A percentile compares a stretch with the other conserved stretches of the same genome.
phyloP scores from a whole-genome alignment of 257 asterid species.

The Solanum habrochaites region DNA sequence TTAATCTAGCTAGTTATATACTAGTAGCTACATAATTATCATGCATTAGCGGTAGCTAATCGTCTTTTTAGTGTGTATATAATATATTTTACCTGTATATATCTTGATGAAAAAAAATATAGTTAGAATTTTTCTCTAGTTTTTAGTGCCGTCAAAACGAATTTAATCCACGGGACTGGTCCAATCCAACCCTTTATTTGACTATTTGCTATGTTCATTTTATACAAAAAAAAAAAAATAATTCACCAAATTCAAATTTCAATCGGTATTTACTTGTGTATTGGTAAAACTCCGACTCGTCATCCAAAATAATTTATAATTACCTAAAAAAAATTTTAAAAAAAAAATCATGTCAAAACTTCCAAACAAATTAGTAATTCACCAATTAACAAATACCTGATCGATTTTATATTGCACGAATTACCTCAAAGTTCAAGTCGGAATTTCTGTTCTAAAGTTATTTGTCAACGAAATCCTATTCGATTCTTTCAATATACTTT shows the following conservation, averaged over 20 bases:
- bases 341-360: not conserved
- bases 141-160: not conserved
- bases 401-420: too few relatives aligned
- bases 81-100: not conserved
- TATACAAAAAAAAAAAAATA: too few relatives aligned
- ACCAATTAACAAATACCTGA: not conserved
- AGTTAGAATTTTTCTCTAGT: not conserved
- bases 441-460: not conserved
- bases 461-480: not conserved
- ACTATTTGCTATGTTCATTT: too few relatives aligned
- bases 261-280: not conserved
- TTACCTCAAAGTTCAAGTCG: not conserved
- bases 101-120: not conserved
- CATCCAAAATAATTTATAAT: too few relatives aligned
- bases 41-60: not conserved
- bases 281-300: not conserved
- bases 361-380: not conserved
- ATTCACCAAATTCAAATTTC: not conserved
- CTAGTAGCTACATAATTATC: not conserved
- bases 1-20: not conserved
- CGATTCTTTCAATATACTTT: not conserved
- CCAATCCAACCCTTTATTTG: too few relatives aligned
- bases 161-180: too few relatives aligned
- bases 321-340: rapidly evolving
- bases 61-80: not conserved